Percentiles rank a stretch among this genome's conserved stretches.
Conservation (phyloP, 2,329 filamentous ascomycete genomes). For the Neonectria punicea region DNA sequence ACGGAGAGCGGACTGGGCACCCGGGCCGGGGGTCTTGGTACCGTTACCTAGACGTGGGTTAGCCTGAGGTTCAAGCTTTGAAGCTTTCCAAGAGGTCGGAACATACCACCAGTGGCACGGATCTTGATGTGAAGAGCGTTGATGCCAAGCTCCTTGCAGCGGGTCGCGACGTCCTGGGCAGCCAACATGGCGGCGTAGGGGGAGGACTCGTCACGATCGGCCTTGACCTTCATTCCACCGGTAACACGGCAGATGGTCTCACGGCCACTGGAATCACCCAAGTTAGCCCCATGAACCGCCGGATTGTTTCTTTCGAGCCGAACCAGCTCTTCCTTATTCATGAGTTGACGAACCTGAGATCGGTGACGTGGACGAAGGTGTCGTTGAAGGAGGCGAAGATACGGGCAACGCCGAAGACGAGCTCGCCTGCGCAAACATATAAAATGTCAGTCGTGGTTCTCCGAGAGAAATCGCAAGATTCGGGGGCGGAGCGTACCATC, state of each 20-base stretch:
- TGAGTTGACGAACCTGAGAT: conserved; percentile 80
- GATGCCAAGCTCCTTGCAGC: conserved; percentile 77
- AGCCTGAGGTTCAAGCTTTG: conserved; percentile 4
- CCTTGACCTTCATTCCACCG: conserved; percentile 99
- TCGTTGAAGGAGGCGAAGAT: conserved; percentile 96
- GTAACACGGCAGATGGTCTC: conserved; percentile 99
- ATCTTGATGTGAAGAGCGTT: conserved; percentile 99
- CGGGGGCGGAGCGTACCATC: conserved; percentile 73
- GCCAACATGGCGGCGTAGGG: conserved; percentile 99
- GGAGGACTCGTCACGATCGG: conserved; percentile 99
- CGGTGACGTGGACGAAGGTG: conserved; percentile 98
- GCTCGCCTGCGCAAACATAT: conserved; percentile 73
- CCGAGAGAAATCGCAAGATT: conserved; percentile 1
- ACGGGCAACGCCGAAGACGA: conserved; percentile 97
- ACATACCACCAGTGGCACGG: conserved; percentile 94
- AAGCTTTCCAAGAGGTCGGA: not conserved
- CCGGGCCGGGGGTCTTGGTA: conserved; percentile 99
- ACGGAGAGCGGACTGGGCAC: conserved; percentile 98
- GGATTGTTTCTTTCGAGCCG: conserved; percentile 12
- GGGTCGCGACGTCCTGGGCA: conserved; percentile 95
- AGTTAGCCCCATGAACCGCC: conserved; percentile 44
- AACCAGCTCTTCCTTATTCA: conserved; percentile 31
- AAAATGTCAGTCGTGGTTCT: conserved; percentile 29
- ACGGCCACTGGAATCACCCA: conserved; percentile 84
- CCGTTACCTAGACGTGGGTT: conserved; percentile 77